These are phyloP conservation scores for Sisymbrium irio DNA, from an alignment of 345 rosid species.

Conservation along the genomic window DNA sequence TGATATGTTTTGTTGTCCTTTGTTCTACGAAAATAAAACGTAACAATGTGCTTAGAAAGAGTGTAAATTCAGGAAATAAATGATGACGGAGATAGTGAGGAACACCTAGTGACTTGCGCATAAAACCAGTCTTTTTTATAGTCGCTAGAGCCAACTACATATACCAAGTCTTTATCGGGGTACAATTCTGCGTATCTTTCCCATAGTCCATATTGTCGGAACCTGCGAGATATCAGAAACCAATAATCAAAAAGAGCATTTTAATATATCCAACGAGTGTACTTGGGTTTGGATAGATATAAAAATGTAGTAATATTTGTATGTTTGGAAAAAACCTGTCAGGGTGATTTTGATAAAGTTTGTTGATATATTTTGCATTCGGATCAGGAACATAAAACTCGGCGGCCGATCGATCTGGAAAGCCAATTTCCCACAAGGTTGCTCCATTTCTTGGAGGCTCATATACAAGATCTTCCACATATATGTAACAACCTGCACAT, in stretches of 20 bases:
- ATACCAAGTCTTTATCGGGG: slow-evolving; percentile 62
- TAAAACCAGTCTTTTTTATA: slow-evolving; percentile 80
- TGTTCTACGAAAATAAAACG: slow-evolving; percentile 31
- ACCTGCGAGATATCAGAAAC: slow-evolving; percentile 38
- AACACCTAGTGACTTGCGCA: slow-evolving; percentile 69
- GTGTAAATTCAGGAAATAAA: background rate
- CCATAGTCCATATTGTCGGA: slow-evolving; percentile 87
- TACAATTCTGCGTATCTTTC: slow-evolving; percentile 77
- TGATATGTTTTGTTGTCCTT: slow-evolving; percentile 43
- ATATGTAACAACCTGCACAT: slow-evolving; percentile 48
- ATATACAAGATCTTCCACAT: slow-evolving; percentile 58
- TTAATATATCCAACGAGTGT: too few species aligned
- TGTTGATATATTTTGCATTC: slow-evolving; percentile 61
- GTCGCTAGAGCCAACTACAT: slow-evolving; percentile 63
- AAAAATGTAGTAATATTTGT: background rate
- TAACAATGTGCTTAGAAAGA: slow-evolving; percentile 3
- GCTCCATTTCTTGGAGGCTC: slow-evolving; percentile 86
- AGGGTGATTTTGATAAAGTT: slow-evolving; percentile 65
- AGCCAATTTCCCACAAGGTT: slow-evolving; percentile 92
- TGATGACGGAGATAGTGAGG: background rate
- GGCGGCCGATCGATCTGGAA: slow-evolving; percentile 78
- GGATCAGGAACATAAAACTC: slow-evolving; percentile 85
- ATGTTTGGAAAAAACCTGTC: slow-evolving; percentile 48
- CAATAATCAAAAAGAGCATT: background rate
- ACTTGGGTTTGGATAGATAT: background rate